Percentiles rank a stretch among this genome's conserved stretches.
Conservation (phyloP, 306 rosid species). For the Vicia faba region DNA sequence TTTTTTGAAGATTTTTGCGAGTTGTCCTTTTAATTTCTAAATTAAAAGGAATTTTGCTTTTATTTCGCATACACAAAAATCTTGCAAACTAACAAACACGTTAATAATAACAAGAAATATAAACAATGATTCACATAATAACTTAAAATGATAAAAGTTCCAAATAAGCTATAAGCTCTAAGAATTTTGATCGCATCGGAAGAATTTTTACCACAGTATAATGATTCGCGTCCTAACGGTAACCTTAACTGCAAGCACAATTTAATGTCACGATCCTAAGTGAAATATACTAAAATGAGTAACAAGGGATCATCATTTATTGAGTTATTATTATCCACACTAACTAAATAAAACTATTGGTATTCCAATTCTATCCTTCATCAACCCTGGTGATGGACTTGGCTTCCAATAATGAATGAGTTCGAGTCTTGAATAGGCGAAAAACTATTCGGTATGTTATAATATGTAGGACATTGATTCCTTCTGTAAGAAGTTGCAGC, state of each 20-base stretch:
- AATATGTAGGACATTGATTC: conserved; percentile 33
- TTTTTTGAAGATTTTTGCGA: too few relatives aligned
- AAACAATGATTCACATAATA: too few relatives aligned
- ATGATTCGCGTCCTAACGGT: neutral
- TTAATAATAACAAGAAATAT: too few relatives aligned
- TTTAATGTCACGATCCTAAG: neutral
- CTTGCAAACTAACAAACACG: too few relatives aligned
- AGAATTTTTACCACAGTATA: neutral
- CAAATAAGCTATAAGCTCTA: too few relatives aligned
- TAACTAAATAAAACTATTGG: conserved; percentile 46
- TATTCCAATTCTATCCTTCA: conserved; percentile 38
- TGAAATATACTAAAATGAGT: neutral
- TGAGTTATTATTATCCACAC: conserved; percentile 40
- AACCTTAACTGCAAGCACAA: neutral
- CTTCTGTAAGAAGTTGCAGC: conserved; percentile 41
- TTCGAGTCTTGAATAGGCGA: conserved; percentile 34
- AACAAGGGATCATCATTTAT: conserved; percentile 16
- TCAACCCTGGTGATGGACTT: conserved; percentile 35
- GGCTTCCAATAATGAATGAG: conserved; percentile 37
- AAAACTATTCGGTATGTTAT: conserved; percentile 38
- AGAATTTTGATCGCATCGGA: neutral
- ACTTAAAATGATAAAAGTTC: too few relatives aligned
- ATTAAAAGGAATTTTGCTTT: too few relatives aligned
- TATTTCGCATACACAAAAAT: too few relatives aligned
- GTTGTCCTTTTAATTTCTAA: too few relatives aligned